Evolutionary conservation across 768 basidiomycete species (phyloP).

Genomic region (Leccinum disarticulatum): DNA sequence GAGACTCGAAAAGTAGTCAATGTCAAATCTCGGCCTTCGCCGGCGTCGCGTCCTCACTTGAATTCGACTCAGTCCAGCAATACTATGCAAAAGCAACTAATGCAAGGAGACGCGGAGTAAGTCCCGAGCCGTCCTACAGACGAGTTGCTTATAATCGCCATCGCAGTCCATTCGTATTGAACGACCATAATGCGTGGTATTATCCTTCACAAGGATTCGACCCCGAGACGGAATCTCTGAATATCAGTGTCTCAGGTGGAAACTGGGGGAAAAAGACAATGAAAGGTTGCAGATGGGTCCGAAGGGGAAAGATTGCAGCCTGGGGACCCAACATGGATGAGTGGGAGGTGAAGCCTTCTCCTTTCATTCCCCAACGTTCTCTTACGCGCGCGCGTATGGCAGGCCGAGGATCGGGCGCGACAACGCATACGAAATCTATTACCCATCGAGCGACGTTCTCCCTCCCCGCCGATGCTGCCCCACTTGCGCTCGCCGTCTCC

Average conservation of each 20-base stretch:
- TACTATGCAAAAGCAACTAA: conserved; percentile 27
- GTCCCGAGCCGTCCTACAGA: conserved; percentile 4
- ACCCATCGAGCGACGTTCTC: conserved; percentile 59
- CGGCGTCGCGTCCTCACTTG: conserved; percentile 11
- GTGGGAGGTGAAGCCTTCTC: conserved; percentile 61
- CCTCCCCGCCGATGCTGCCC: conserved; percentile 70
- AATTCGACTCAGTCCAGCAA: not conserved
- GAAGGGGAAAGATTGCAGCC: conserved; percentile 75
- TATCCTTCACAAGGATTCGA: conserved; percentile 78
- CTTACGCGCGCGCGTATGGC: conserved; percentile 10
- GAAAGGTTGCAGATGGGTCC: conserved; percentile 78
- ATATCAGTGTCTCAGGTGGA: conserved; percentile 50
- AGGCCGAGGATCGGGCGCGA: conserved; percentile 83
- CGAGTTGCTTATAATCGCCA: conserved; percentile 7
- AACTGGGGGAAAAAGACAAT: conserved; percentile 85
- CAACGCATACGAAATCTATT: conserved; percentile 73
- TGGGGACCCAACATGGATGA: conserved; percentile 87
- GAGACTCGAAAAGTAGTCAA: not conserved
- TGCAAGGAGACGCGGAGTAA: conserved; percentile 35
- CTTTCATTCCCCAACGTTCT: conserved; percentile 5
- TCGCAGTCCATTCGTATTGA: conserved; percentile 48
- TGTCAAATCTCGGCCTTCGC: conserved; percentile 22
- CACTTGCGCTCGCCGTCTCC: conserved; percentile 81
- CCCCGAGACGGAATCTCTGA: conserved; percentile 60
- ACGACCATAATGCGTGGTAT: conserved; percentile 80